Evolutionary conservation across 164 flowering plant genomes (phyloP).

Genomic region (Chloranthus sessilifolius): DNA sequence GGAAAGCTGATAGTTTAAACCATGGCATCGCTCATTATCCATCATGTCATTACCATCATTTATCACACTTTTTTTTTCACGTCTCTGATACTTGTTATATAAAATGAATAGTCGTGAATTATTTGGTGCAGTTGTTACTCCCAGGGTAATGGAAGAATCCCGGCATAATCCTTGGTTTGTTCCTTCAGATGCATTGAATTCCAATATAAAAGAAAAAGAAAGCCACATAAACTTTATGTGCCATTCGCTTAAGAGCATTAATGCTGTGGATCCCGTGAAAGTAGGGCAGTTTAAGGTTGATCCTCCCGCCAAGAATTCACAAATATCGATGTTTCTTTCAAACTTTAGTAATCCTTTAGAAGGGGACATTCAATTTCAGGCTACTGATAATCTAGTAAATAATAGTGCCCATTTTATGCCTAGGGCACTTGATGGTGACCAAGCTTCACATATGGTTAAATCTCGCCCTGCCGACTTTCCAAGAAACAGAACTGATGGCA

Average conservation of each 20-base stretch:
- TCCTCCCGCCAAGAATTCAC: constrained; percentile 20
- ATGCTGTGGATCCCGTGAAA: constrained; percentile 13
- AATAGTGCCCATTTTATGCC: constrained; percentile 18
- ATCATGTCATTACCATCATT: too few species aligned
- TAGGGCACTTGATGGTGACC: constrained; percentile 13
- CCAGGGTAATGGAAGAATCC: constrained; percentile 18
- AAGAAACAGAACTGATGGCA: constrained; percentile 14
- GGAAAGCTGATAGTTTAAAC: too few species aligned
- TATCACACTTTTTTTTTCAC: too few species aligned
- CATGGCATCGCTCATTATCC: too few species aligned
- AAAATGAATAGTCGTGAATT: constrained; percentile 8
- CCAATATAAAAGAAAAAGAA: constrained; percentile 14
- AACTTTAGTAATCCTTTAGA: constrained; percentile 14
- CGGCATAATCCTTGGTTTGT: constrained; percentile 18
- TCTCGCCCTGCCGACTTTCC: constrained; percentile 8
- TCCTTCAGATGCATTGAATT: constrained; percentile 16
- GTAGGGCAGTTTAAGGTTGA: constrained; percentile 17
- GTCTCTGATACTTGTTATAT: too few species aligned
- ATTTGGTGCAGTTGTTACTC: constrained; percentile 26
- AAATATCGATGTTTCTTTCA: constrained; percentile 19
- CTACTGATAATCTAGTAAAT: constrained; percentile 9
- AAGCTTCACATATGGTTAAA: constrained; percentile 22
- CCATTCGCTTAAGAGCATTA: constrained; percentile 12
- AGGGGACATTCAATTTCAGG: constrained; percentile 14
- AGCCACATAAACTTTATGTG: constrained; percentile 14